phyloP scores from a whole-genome alignment of 2,329 filamentous ascomycete genomes.

The Fusarium nisikadoi region DNA sequence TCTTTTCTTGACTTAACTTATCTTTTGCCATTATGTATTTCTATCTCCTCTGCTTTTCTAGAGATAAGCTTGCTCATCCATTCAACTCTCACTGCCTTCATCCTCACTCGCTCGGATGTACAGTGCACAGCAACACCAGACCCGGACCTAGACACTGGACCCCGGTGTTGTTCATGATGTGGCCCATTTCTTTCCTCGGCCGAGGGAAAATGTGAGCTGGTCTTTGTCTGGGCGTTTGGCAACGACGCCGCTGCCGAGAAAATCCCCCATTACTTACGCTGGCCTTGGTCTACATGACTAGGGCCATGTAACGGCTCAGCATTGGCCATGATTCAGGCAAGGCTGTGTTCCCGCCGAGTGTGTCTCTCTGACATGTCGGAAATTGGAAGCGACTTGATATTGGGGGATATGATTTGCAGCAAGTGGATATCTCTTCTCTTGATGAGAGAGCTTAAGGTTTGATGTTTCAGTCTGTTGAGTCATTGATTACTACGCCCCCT shows the following conservation, averaged over 20 bases:
- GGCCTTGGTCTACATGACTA: conserved; percentile 7
- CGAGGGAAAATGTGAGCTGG: conserved; percentile 20
- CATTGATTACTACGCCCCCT: background rate
- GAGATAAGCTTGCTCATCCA: conserved; percentile 47
- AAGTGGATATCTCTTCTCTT: background rate
- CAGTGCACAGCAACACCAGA: conserved; percentile 8
- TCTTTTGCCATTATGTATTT: conserved; percentile 55
- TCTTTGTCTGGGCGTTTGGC: conserved; percentile 20
- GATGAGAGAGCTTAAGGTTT: conserved; percentile 13
- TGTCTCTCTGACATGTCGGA: conserved; percentile 7
- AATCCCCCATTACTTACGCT: conserved; percentile 3
- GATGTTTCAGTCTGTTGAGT: conserved; percentile 7
- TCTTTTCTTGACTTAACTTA: conserved; percentile 41
- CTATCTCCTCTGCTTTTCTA: conserved; percentile 47
- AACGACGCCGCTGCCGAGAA: conserved; percentile 35
- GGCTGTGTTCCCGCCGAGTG: background rate
- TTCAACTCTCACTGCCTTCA: conserved; percentile 23
- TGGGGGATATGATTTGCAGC: conserved; percentile 4
- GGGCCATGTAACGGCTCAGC: conserved; percentile 11
- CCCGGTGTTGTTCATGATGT: conserved; percentile 21
- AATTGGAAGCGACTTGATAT: conserved; percentile 19
- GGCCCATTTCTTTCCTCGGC: conserved; percentile 26
- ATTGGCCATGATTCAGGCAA: conserved; percentile 17
- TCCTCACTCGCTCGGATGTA: conserved; percentile 32
- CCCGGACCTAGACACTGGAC: conserved; percentile 6